Evolutionary conservation across 1,139 yeast species (phyloP), one percentile per base, ranked within the genome.

Genomic region (Saccharomycopsis crataegensis): DNA sequence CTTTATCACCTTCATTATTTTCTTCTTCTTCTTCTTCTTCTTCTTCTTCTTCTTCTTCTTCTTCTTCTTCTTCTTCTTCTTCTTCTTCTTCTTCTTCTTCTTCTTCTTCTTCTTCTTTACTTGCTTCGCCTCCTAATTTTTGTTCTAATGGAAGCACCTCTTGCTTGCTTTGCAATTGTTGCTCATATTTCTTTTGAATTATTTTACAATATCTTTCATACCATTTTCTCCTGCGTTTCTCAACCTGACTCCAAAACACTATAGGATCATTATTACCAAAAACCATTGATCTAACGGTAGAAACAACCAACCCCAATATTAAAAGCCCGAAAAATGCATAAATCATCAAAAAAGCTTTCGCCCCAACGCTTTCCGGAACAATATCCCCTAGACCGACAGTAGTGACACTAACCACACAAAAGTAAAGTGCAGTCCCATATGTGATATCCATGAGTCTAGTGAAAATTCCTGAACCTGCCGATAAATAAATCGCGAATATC

Each of bases 321-420:
- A 88, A 67, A 14, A 88, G 80, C 1, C 96, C 96, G 8, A 79
- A 69, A 36, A 86, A 66, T 2, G 93, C 79, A 66, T 81, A 86
- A 1, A 84, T 67, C 52, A 88, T 70, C 0, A 77, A 73, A 59
- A 86, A 68, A 0, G 82, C 83, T 62, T 79, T 77, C 0, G 84
- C 75, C 0, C 79, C 79, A 1, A 74, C 69, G 1, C 75, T 66
- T 0, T 59, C 42, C 0, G 96, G 91, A 0, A 74, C 70, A 40
- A 83, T 73, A 62, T 86, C 94, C 38, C 96, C 96, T 22, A 84
- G 71, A 0, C 96, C 96, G 46, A 89, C 77, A 0, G 96, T 89
- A 47, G 86, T 70, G 40, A 85, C 70, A 0, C 94, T 82, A 0
- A 86, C 89, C 17, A 79, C 76, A 62, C 89, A 82, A 64, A 76